Conservation (phyloP, 2,329 filamentous ascomycete species). For the Dendryphion nanum region DNA sequence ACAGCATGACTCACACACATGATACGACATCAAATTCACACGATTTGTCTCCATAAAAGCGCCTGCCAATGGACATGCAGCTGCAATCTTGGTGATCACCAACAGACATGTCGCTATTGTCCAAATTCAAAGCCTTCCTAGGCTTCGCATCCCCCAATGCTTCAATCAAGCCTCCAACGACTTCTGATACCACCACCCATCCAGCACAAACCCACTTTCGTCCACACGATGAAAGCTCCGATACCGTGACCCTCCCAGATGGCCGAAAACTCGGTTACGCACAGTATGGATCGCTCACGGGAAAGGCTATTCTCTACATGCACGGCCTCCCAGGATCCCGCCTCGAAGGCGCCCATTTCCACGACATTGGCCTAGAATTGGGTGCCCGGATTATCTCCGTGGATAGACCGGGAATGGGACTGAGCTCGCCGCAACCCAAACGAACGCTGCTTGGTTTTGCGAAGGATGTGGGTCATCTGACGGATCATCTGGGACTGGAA, state of each 20-base stretch:
- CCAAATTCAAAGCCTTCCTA: too few relatives aligned
- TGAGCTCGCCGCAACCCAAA: not conserved
- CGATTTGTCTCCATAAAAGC: too few relatives aligned
- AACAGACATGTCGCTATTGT: too few relatives aligned
- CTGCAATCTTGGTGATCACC: too few relatives aligned
- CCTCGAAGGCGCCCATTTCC: not conserved
- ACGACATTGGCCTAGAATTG: not conserved
- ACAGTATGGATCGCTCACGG: conserved; percentile 12
- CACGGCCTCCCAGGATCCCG: conserved; percentile 7
- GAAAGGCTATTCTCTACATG: conserved; percentile 8
- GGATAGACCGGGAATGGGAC: conserved; percentile 4
- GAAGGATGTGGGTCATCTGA: conserved; percentile 1
- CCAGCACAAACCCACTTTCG: too few relatives aligned
- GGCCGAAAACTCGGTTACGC: conserved; percentile 28
- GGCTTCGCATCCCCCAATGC: too few relatives aligned
- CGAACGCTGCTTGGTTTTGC: conserved; percentile 1
- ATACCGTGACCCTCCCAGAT: conserved; percentile 22
- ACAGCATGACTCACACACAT: too few relatives aligned
- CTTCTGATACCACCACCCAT: too few relatives aligned
- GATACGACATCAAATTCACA: too few relatives aligned
- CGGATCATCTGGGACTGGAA: not conserved
- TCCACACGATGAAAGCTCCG: too few relatives aligned
- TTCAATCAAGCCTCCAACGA: too few relatives aligned
- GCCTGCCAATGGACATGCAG: too few relatives aligned
- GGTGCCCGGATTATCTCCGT: conserved; percentile 2